phyloP scores from a whole-genome alignment of 2,329 filamentous ascomycete genomes.

The Alternaria panax region DNA sequence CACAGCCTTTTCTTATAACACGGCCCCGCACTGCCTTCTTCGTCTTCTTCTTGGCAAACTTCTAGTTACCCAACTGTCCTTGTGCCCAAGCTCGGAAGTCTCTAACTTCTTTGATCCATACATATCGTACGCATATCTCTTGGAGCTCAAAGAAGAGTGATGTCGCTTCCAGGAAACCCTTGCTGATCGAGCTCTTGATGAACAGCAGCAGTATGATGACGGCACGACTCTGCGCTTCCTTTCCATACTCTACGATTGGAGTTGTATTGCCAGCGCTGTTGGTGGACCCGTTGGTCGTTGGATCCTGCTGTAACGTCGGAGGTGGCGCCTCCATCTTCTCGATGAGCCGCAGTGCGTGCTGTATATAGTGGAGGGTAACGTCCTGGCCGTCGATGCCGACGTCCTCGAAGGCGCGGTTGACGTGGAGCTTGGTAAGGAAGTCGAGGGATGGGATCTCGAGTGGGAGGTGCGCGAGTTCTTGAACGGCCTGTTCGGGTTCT shows the following conservation, averaged over 20 bases:
- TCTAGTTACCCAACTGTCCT: conserved; percentile 13
- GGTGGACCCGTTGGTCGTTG: conserved; percentile 1
- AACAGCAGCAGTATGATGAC: conserved; percentile 50
- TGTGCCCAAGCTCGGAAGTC: conserved; percentile 46
- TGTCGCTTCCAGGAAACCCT: conserved; percentile 38
- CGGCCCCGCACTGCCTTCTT: not conserved
- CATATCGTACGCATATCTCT: conserved; percentile 51
- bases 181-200: conserved; percentile 48
- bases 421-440: conserved; percentile 49
- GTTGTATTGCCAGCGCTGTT: conserved; percentile 7
- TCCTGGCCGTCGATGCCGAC: conserved; percentile 37
- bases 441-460: conserved; percentile 49
- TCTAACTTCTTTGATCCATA: conserved; percentile 52
- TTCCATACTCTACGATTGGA: conserved; percentile 33
- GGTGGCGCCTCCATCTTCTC: conserved; percentile 39
- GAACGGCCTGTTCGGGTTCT: conserved; percentile 31
- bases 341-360: conserved; percentile 47
- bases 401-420: conserved; percentile 29
- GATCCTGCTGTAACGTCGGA: conserved; percentile 4
- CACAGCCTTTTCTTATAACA: not conserved
- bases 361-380: conserved; percentile 46
- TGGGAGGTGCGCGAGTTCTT: conserved; percentile 46
- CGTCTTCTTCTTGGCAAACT: conserved; percentile 10
- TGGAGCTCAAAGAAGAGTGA: conserved; percentile 51
- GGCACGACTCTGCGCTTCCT: conserved; percentile 47